phyloP scores from a whole-genome alignment of 1,284 basidiomycete genomes.

The Ganoderma sinense region DNA sequence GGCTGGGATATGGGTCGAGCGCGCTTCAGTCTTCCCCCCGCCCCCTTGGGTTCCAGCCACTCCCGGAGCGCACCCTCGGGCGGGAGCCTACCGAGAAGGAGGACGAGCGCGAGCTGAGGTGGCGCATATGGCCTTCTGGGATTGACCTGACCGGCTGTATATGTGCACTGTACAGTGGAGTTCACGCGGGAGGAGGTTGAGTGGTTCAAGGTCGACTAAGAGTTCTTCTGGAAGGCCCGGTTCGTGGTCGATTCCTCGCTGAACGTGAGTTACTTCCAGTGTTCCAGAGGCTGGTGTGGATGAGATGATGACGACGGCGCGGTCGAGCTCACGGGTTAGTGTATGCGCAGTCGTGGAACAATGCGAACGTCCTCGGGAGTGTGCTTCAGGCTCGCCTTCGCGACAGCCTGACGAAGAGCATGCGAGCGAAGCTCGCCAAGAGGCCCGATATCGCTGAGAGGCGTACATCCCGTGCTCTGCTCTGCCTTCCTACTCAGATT shows the following conservation, averaged over 20 bases:
- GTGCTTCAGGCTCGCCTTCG: slow-evolving; percentile 43
- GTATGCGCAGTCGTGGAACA: slow-evolving; percentile 38
- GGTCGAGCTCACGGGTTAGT: slow-evolving; percentile 44
- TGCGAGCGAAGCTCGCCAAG: slow-evolving; percentile 57
- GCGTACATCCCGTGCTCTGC: slow-evolving; percentile 42
- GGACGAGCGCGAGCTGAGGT: slow-evolving; percentile 49
- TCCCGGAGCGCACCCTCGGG: slow-evolving; percentile 43
- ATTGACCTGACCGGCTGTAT: background rate
- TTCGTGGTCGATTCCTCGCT: slow-evolving; percentile 57
- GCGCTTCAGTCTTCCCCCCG: slow-evolving; percentile 67
- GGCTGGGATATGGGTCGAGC: slow-evolving; percentile 64
- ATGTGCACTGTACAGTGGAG: background rate
- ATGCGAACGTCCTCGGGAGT: background rate
- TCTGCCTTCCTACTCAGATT: no score
- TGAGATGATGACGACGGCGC: no score
- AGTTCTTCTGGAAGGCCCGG: slow-evolving; percentile 57
- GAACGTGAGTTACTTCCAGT: slow-evolving; percentile 52
- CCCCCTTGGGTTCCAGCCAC: slow-evolving; percentile 51
- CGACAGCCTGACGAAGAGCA: slow-evolving; percentile 51
- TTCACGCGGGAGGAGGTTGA: slow-evolving; percentile 49
- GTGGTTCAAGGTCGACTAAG: slow-evolving; percentile 53
- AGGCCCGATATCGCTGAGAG: slow-evolving; percentile 67
- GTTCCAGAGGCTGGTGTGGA: background rate
- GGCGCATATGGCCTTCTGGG: no score
- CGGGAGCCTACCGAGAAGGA: slow-evolving; percentile 36